phyloP scores from a whole-genome alignment of 768 basidiomycete species.

The Boletus tomentosulus region DNA sequence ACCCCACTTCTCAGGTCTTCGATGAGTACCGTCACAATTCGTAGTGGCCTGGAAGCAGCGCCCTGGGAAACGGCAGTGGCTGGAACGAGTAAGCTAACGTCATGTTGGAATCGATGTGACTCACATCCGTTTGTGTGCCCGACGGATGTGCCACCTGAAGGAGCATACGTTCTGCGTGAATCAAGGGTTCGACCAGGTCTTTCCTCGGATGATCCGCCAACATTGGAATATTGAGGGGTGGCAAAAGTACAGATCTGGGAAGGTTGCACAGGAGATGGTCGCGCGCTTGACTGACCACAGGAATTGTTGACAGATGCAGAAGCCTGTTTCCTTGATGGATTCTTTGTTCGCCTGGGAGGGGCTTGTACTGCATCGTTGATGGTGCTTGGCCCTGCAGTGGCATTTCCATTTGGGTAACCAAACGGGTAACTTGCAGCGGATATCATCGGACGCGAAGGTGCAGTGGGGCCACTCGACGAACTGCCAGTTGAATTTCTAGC shows the following conservation, averaged over 20 bases:
- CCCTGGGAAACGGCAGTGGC: constrained; percentile 10
- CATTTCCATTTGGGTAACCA: constrained; percentile 4
- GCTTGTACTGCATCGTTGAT: not conserved
- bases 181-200: not conserved
- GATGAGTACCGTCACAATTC: constrained; percentile 66
- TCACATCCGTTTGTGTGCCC: constrained; percentile 37
- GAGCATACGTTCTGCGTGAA: not conserved
- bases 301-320: not conserved
- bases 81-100: constrained; percentile 7
- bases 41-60: constrained; percentile 23
- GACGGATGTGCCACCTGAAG: constrained; percentile 4
- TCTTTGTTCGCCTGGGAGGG: constrained; percentile 11
- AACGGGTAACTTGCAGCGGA: constrained; percentile 1
- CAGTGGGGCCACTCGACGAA: not conserved
- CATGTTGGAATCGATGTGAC: not conserved
- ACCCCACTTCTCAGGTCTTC: constrained; percentile 54
- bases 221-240: constrained; percentile 9
- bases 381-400: constrained; percentile 1
- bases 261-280: constrained; percentile 9
- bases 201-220: constrained; percentile 1
- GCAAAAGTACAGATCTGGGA: not conserved
- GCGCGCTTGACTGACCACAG: not conserved
- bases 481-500: constrained; percentile 5
- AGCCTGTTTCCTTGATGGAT: constrained; percentile 9
- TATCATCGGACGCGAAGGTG: not conserved